Conservation (phyloP, 257 asterid species). For the Cruciata laevipes region DNA sequence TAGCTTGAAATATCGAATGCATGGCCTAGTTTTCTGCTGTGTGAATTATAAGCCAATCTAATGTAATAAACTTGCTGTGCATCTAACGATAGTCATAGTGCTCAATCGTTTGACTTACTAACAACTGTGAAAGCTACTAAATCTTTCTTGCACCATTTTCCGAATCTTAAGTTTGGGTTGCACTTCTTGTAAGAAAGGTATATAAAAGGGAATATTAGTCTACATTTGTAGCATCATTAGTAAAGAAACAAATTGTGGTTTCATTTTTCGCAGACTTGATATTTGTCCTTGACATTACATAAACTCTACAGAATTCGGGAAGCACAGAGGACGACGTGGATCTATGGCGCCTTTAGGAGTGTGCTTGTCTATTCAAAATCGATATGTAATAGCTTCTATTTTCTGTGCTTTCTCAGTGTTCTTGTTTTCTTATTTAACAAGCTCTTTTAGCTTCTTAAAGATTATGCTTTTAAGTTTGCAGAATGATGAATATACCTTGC, state of each 20-base stretch:
- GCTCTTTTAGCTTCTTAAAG: background rate
- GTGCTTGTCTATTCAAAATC: slow-evolving; percentile 42
- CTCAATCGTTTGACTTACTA: slow-evolving; percentile 4
- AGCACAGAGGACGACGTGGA: slow-evolving; percentile 28
- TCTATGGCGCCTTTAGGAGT: slow-evolving; percentile 39
- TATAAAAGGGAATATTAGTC: slow-evolving; percentile 14
- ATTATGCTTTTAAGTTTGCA: background rate
- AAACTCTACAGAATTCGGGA: slow-evolving; percentile 27
- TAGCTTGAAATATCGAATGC: background rate
- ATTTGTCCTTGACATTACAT: slow-evolving; percentile 3
- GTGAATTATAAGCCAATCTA: background rate
- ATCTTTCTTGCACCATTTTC: background rate
- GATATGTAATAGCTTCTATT: slow-evolving; percentile 33
- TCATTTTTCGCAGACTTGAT: background rate
- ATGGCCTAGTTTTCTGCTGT: background rate
- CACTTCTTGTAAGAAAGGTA: slow-evolving; percentile 15
- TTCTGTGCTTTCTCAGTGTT: background rate
- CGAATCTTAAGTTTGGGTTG: slow-evolving; percentile 1
- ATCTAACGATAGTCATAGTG: background rate
- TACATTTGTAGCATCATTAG: slow-evolving; percentile 6
- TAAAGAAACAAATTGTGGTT: slow-evolving; percentile 3
- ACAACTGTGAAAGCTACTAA: slow-evolving; percentile 10
- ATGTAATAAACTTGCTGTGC: background rate
- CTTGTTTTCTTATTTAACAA: background rate
- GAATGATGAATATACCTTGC: no score